Conservation (phyloP, 495 filamentous ascomycete species). For the Hypoxylon intermedium region DNA sequence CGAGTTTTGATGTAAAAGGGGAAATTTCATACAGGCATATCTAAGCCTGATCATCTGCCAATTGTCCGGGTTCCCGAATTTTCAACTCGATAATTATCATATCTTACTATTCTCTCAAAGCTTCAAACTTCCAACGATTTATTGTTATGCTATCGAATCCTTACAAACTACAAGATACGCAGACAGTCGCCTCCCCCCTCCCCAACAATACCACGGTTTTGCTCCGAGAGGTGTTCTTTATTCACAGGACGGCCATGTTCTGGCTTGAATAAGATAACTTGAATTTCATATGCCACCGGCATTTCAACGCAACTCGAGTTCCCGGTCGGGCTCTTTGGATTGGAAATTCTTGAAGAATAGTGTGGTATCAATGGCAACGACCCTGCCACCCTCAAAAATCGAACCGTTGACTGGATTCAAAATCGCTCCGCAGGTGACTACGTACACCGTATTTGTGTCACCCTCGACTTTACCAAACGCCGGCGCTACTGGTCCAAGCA, state of each 20-base stretch:
- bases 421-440: slow-evolving; percentile 33
- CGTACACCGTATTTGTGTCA: slow-evolving; percentile 37
- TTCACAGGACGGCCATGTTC: not conserved
- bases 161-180: not conserved
- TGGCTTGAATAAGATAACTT: not conserved
- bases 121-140: not conserved
- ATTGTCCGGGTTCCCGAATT: not conserved
- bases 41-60: not conserved
- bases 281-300: not conserved
- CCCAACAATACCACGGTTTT: not conserved
- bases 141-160: not conserved
- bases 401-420: slow-evolving; percentile 36
- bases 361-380: slow-evolving; percentile 39
- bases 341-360: not conserved
- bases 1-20: not conserved
- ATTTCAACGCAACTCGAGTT: not conserved
- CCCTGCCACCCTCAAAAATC: slow-evolving; percentile 36
- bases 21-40: not conserved
- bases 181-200: not conserved
- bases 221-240: not conserved
- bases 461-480: slow-evolving; percentile 27
- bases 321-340: not conserved
- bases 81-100: not conserved
- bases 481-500: slow-evolving; percentile 33
- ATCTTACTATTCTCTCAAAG: not conserved